Evolutionary conservation across 306 rosid genomes (phyloP).

Genomic region (Cicer yamashitae): DNA sequence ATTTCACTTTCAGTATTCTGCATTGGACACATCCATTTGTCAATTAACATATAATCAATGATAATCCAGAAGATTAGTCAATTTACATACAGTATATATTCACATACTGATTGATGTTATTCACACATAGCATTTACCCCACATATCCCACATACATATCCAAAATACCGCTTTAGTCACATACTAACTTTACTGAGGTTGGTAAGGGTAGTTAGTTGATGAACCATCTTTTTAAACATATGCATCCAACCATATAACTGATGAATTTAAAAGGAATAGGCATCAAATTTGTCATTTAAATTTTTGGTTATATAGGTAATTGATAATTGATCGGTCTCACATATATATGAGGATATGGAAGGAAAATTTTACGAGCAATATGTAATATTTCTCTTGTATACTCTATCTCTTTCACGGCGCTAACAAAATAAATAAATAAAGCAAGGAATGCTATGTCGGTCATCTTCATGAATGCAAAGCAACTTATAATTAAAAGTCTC

Average conservation of each 20-base stretch:
- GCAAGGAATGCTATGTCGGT: neutral
- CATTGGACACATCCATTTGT: conserved; percentile 42
- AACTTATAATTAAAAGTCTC: neutral
- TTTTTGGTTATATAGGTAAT: neutral
- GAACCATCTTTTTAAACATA: no score
- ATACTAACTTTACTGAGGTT: neutral
- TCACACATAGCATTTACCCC: conserved; percentile 3
- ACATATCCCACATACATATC: conserved; percentile 2
- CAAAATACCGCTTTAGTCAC: conserved; percentile 18
- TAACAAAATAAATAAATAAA: neutral
- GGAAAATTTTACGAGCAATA: neutral
- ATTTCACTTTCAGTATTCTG: conserved; percentile 93
- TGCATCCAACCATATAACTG: neutral
- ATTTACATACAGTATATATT: neutral
- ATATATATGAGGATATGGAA: neutral
- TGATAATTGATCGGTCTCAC: conserved; percentile 15
- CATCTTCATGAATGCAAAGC: conserved; percentile 13
- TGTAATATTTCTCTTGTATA: neutral
- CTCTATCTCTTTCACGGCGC: neutral
- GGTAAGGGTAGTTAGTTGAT: no score
- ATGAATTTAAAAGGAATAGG: neutral
- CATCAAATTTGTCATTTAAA: no score
- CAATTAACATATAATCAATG: conserved; percentile 25
- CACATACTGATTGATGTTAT: neutral
- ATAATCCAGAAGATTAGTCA: conserved; percentile 22